A percentile compares a stretch with the other conserved stretches of the same genome.
Evolutionary conservation across 805 yeast species (phyloP).

Genomic region (Kluyveromyces dobzhanskii): DNA sequence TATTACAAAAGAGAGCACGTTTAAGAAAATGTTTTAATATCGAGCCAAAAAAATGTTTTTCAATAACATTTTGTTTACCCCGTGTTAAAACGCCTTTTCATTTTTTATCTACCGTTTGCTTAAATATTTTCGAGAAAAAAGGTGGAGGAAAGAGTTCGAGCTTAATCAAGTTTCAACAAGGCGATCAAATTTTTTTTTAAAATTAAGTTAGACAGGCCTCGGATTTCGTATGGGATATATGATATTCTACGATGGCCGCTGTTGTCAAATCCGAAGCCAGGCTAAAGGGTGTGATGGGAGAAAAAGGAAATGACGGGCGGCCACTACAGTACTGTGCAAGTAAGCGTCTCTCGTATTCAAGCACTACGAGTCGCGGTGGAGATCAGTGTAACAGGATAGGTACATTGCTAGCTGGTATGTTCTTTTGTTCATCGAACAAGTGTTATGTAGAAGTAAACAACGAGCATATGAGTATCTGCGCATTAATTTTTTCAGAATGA

Average conservation of each 20-base stretch:
- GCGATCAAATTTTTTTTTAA: neutral
- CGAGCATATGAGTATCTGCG: neutral
- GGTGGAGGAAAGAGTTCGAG: neutral
- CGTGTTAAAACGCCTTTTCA: neutral
- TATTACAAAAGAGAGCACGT: too few species aligned
- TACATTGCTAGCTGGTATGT: neutral
- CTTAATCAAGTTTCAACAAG: neutral
- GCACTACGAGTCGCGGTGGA: neutral
- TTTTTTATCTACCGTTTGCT: neutral
- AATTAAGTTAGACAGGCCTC: neutral
- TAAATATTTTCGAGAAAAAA: neutral
- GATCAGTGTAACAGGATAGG: neutral
- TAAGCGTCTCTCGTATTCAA: neutral
- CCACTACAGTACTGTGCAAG: neutral
- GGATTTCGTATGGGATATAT: neutral
- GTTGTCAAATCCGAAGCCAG: neutral
- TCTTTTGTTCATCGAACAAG: neutral
- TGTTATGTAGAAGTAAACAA: neutral
- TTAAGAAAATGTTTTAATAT: too few species aligned
- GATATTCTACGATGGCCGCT: neutral
- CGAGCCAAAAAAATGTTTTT: too few species aligned
- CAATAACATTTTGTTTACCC: too few species aligned
- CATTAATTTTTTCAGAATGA: too few species aligned
- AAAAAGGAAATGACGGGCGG: neutral
- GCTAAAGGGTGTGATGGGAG: neutral